Conservation (phyloP, 768 basidiomycete genomes). For the Saitozyma sp. region DNA sequence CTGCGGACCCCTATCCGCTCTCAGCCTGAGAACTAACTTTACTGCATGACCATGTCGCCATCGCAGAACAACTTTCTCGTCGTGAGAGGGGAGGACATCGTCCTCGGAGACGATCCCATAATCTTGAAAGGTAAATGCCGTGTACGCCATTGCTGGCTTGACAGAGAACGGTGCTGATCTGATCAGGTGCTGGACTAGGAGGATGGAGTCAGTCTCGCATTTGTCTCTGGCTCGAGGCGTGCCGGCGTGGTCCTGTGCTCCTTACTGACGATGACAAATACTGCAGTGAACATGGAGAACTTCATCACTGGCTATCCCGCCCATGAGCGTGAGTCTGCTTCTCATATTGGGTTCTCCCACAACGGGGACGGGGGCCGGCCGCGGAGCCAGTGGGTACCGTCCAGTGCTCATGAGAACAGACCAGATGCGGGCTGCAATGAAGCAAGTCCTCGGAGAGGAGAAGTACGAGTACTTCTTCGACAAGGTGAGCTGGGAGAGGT, state of each 20-base stretch:
- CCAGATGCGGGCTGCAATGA: constrained; percentile 70
- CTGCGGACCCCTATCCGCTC: too few species aligned
- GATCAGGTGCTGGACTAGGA: constrained; percentile 66
- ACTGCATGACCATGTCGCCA: too few species aligned
- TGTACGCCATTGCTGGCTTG: not conserved
- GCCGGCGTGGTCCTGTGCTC: too few species aligned
- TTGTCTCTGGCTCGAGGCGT: not conserved
- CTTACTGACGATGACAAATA: not conserved
- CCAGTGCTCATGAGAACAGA: not conserved
- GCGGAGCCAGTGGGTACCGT: too few species aligned
- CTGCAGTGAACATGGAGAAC: constrained; percentile 65
- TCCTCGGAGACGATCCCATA: constrained; percentile 34
- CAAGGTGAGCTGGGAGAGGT: constrained; percentile 58
- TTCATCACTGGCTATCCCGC: constrained; percentile 67
- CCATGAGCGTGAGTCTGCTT: constrained; percentile 59
- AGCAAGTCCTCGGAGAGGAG: constrained; percentile 63
- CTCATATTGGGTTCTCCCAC: too few species aligned
- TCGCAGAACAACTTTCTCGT: constrained; percentile 13
- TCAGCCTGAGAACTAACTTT: too few species aligned
- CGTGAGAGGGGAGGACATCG: constrained; percentile 32
- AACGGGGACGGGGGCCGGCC: too few species aligned
- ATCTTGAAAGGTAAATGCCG: constrained; percentile 28
- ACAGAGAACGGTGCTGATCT: constrained; percentile 3
- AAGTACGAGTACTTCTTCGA: constrained; percentile 79
- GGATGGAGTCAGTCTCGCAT: constrained; percentile 61